Percentiles rank a stretch among this genome's conserved stretches.
Evolutionary conservation across 2,329 filamentous ascomycete species (phyloP).

Genomic region (Cercospora sp.): DNA sequence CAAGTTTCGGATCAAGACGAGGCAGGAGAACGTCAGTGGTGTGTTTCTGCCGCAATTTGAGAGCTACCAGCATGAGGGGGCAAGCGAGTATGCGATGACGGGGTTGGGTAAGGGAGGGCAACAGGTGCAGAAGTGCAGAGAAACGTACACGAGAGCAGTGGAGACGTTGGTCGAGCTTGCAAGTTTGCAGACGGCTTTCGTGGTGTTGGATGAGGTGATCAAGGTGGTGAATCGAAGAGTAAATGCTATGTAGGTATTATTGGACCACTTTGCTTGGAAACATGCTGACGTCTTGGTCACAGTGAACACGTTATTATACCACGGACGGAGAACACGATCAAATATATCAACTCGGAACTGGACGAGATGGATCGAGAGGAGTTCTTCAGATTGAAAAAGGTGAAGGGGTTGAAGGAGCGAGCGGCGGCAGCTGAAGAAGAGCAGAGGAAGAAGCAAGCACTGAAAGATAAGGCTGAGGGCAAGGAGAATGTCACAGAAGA

Average conservation of each 20-base stretch:
- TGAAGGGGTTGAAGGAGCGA: slow-evolving; percentile 69
- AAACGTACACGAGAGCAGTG: slow-evolving; percentile 93
- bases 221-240: slow-evolving; percentile 98
- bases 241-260: slow-evolving; percentile 86
- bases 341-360: slow-evolving; percentile 98
- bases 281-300: slow-evolving; percentile 27
- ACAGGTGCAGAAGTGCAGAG: slow-evolving; percentile 90
- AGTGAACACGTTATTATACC: slow-evolving; percentile 95
- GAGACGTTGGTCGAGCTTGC: slow-evolving; percentile 94
- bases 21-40: slow-evolving; percentile 98
- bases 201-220: slow-evolving; percentile 97
- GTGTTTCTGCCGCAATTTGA: slow-evolving; percentile 93
- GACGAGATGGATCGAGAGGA: slow-evolving; percentile 97
- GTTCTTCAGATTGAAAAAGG: slow-evolving; percentile 96
- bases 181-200: slow-evolving; percentile 94
- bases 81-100: slow-evolving; percentile 94
- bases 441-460: slow-evolving; percentile 31
- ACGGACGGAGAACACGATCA: slow-evolving; percentile 98
- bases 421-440: slow-evolving; percentile 46
- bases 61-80: slow-evolving; percentile 78
- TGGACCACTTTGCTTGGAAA: too few relatives aligned
- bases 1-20: slow-evolving; percentile 87
- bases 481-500: slow-evolving; percentile 36
- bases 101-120: slow-evolving; percentile 95
- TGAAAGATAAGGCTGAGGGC: slow-evolving; percentile 19